Percentiles rank a stretch among this genome's conserved stretches.
Conservation (phyloP, 768 basidiomycete species). For the Suillus cothurnatus region DNA sequence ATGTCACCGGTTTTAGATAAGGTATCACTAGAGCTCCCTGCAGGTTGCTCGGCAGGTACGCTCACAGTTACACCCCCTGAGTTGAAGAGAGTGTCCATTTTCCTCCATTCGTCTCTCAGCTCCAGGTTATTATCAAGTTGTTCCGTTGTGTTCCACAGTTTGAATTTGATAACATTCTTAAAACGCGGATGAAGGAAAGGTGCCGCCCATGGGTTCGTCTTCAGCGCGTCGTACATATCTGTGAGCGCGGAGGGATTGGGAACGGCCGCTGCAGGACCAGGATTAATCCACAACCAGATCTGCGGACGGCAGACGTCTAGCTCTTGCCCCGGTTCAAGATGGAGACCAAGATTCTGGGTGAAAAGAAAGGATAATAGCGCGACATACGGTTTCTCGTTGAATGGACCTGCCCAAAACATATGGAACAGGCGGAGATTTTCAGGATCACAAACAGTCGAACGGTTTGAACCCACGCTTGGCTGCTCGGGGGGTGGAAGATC, state of each 20-base stretch:
- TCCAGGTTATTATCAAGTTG: slow-evolving; percentile 88
- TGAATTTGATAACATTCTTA: slow-evolving; percentile 87
- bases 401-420: slow-evolving; percentile 97
- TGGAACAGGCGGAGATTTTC: slow-evolving; percentile 87
- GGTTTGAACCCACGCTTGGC: slow-evolving; percentile 43
- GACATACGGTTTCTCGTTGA: slow-evolving; percentile 96
- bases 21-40: slow-evolving; percentile 25
- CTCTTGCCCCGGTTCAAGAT: slow-evolving; percentile 43
- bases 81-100: slow-evolving; percentile 80
- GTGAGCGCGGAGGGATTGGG: slow-evolving; percentile 76
- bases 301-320: slow-evolving; percentile 75
- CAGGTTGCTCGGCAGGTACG: slow-evolving; percentile 38
- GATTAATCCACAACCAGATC: slow-evolving; percentile 97
- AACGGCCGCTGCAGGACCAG: slow-evolving; percentile 83
- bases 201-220: slow-evolving; percentile 84
- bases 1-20: slow-evolving; percentile 9
- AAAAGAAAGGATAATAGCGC: slow-evolving; percentile 90
- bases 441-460: slow-evolving; percentile 59
- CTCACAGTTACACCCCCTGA: slow-evolving; percentile 79
- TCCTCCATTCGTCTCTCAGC: slow-evolving; percentile 86
- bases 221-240: slow-evolving; percentile 83
- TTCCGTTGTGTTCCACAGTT: slow-evolving; percentile 96
- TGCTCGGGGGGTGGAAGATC: slow-evolving; percentile 47
- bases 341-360: slow-evolving; percentile 87
- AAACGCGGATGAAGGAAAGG: slow-evolving; percentile 91